These are phyloP conservation scores for Hortaea sp. DNA, from an alignment of 2,329 filamentous ascomycete species.

Conservation along the genomic window DNA sequence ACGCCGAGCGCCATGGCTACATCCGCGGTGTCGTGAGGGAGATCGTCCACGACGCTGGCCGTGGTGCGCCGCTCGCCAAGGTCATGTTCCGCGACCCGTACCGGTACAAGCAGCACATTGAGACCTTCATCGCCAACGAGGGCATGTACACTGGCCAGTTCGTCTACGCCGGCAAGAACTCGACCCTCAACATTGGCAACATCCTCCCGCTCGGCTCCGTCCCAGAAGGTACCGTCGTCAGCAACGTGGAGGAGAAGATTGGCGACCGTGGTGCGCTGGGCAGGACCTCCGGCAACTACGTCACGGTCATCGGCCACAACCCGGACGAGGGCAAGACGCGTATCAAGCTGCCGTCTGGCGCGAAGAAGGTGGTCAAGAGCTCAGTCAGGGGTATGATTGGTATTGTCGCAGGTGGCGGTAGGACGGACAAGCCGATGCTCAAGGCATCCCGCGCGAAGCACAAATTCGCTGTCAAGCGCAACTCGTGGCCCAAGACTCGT, in stretches of 20 bases:
- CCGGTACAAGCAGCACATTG: conserved; percentile 92
- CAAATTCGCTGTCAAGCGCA: conserved; percentile 99
- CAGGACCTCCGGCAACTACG: conserved; percentile 98
- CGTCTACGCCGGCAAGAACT: conserved; percentile 99
- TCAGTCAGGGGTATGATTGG: conserved; percentile 94
- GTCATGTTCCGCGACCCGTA: conserved; percentile 97
- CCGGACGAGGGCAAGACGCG: conserved; percentile 98
- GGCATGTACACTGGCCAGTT: conserved; percentile 99
- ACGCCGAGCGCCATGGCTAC: conserved; percentile 71
- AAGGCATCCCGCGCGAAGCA: conserved; percentile 99
- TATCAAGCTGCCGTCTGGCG: conserved; percentile 96
- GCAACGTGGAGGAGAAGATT: conserved; percentile 98
- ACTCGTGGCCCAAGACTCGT: conserved; percentile 99
- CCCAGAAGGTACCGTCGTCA: conserved; percentile 97
- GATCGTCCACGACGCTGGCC: conserved; percentile 97
- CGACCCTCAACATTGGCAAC: conserved; percentile 92
- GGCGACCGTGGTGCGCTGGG: conserved; percentile 94
- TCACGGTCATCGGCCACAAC: conserved; percentile 96
- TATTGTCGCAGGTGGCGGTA: conserved; percentile 97
- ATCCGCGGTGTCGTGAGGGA: conserved; percentile 95
- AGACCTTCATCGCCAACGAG: conserved; percentile 99
- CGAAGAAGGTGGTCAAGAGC: conserved; percentile 98
- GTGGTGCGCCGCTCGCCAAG: conserved; percentile 94
- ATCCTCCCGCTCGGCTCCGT: conserved; percentile 87
- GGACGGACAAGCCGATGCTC: conserved; percentile 98